Conservation (phyloP, 805 yeast species). For the Starmerella davenportii region DNA sequence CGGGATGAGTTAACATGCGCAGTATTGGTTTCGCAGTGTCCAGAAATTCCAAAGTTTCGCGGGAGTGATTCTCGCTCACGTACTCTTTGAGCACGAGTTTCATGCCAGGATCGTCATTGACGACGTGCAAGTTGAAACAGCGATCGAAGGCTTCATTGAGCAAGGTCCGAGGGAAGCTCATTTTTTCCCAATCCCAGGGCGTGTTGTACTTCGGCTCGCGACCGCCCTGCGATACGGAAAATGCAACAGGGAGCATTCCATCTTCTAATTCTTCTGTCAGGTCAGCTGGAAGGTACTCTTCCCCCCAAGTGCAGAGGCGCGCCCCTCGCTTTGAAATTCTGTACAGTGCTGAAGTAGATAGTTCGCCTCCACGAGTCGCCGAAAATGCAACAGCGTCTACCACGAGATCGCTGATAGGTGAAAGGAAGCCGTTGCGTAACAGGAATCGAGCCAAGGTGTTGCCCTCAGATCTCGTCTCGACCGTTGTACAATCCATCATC, state of each 20-base stretch:
- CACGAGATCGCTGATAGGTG: constrained; percentile 7
- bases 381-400: constrained; percentile 6
- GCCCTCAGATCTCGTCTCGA: constrained; percentile 25
- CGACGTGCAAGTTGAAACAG: constrained; percentile 1
- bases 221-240: not conserved
- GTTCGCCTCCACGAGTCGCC: constrained; percentile 2
- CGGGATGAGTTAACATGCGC: too few relatives aligned
- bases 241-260: not conserved
- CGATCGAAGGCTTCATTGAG: constrained; percentile 2
- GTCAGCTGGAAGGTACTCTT: not conserved
- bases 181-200: constrained; percentile 9
- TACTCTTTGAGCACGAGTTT: constrained; percentile 8
- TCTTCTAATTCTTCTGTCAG: not conserved
- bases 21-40: too few relatives aligned
- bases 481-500: constrained; percentile 78
- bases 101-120: constrained; percentile 13
- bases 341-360: constrained; percentile 11
- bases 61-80: constrained; percentile 4
- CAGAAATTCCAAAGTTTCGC: constrained; percentile 7
- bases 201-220: not conserved
- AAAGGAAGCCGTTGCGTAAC: constrained; percentile 22
- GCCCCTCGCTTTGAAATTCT: constrained; percentile 11
- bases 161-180: not conserved
- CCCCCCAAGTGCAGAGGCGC: constrained; percentile 7
- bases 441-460: constrained; percentile 10